Evolutionary conservation across 2,329 filamentous ascomycete genomes (phyloP).

Genomic region (Colletotrichum tropicale): DNA sequence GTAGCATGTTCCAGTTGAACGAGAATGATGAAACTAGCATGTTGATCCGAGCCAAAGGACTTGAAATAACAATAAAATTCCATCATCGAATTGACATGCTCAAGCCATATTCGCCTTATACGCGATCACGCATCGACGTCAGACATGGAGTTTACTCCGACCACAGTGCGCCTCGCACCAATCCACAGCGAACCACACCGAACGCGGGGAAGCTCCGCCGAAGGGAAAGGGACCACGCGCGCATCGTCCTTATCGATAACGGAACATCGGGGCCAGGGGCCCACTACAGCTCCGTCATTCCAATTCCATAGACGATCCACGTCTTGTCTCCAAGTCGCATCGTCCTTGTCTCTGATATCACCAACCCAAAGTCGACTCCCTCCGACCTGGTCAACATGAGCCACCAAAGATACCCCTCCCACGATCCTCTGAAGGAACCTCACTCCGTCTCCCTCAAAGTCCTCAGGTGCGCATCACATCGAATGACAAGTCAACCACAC

Average conservation of each 20-base stretch:
- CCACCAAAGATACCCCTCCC: slow-evolving; percentile 62
- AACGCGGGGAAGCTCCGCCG: not conserved
- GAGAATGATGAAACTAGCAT: not conserved
- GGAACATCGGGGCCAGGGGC: not conserved
- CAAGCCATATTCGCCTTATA: not conserved
- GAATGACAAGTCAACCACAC: not conserved
- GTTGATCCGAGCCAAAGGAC: too few relatives aligned
- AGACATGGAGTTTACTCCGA: not conserved
- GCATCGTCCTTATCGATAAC: not conserved
- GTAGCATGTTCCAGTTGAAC: not conserved
- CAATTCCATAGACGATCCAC: not conserved
- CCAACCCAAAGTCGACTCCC: not conserved
- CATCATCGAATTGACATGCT: not conserved
- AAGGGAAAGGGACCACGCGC: not conserved
- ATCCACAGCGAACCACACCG: not conserved
- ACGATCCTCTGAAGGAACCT: slow-evolving; percentile 71
- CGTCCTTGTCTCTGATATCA: not conserved
- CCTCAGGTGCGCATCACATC: slow-evolving; percentile 55
- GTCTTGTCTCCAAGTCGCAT: not conserved
- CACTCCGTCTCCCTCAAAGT: slow-evolving; percentile 82
- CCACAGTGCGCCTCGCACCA: not conserved
- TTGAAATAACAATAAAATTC: not conserved
- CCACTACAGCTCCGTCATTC: not conserved
- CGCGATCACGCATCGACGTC: not conserved
- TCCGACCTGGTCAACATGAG: slow-evolving; percentile 46